phyloP scores from a whole-genome alignment of 768 basidiomycete species.

The Agaricus sinodeliciosus region DNA sequence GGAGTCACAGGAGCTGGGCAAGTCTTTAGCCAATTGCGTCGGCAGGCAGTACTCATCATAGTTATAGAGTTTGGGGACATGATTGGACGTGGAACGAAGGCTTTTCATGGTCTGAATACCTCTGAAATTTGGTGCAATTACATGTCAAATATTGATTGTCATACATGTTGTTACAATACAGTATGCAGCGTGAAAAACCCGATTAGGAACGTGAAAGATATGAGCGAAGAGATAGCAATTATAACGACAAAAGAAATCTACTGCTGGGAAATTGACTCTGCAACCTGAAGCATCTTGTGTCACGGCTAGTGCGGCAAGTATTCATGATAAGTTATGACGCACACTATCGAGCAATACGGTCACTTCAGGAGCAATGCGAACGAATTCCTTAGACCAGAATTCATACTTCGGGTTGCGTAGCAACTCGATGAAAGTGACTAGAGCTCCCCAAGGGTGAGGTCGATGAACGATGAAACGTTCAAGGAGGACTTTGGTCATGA shows the following conservation, averaged over 20 bases:
- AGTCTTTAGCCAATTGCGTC: constrained; percentile 16
- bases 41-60: background rate
- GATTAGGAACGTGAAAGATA: constrained; percentile 58
- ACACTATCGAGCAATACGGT: constrained; percentile 81
- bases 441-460: constrained; percentile 94
- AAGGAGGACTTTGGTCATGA: constrained; percentile 83
- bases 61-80: constrained; percentile 19
- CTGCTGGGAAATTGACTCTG: constrained; percentile 69
- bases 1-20: constrained; percentile 76
- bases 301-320: constrained; percentile 8
- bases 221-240: constrained; percentile 70
- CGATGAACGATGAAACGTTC: constrained; percentile 92
- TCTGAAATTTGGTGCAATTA: constrained; percentile 11
- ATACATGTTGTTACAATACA: constrained; percentile 79
- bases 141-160: constrained; percentile 10
- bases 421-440: constrained; percentile 91
- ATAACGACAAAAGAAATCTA: constrained; percentile 60
- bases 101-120: constrained; percentile 7
- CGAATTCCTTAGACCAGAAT: constrained; percentile 86
- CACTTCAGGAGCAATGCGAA: constrained; percentile 81
- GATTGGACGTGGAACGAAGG: constrained; percentile 25
- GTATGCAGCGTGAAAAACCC: constrained; percentile 60
- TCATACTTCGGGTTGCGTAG: constrained; percentile 87
- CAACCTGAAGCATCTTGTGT: constrained; percentile 43
- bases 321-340: constrained; percentile 24